Percentiles rank a stretch among this genome's conserved stretches.
phyloP scores from a whole-genome alignment of 768 basidiomycete species.

The Panaeolus cyanescens region DNA sequence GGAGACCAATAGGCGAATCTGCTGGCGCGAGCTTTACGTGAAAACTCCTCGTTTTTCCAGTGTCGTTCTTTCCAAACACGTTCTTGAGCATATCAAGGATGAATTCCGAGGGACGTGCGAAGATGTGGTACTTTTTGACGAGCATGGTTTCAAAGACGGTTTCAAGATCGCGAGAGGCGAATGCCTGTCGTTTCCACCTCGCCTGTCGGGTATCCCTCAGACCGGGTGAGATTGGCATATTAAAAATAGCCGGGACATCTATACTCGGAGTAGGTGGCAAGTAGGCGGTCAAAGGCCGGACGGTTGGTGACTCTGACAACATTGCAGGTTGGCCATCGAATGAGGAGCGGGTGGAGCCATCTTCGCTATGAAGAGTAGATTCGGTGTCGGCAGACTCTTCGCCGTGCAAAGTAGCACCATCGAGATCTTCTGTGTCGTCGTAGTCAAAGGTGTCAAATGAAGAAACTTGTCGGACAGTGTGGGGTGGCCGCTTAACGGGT shows the following conservation, averaged over 20 bases:
- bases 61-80: slow-evolving; percentile 53
- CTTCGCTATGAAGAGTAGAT: slow-evolving; percentile 25
- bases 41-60: slow-evolving; percentile 45
- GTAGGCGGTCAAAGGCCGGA: slow-evolving; percentile 10
- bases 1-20: slow-evolving; percentile 28
- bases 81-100: slow-evolving; percentile 44
- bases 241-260: slow-evolving; percentile 7
- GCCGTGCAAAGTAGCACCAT: slow-evolving; percentile 29
- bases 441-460: slow-evolving; percentile 20
- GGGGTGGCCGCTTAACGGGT: slow-evolving; percentile 1
- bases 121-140: slow-evolving; percentile 46
- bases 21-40: slow-evolving; percentile 61
- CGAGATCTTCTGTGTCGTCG: slow-evolving; percentile 20
- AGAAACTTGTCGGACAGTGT: slow-evolving; percentile 7
- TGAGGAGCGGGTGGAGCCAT: slow-evolving; percentile 15
- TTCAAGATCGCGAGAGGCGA: slow-evolving; percentile 52
- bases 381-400: slow-evolving; percentile 23
- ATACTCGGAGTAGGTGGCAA: slow-evolving; percentile 10
- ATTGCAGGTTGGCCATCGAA: slow-evolving; percentile 17
- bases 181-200: slow-evolving; percentile 43
- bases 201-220: slow-evolving; percentile 4
- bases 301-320: slow-evolving; percentile 18
- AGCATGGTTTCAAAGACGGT: slow-evolving; percentile 63
- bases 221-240: slow-evolving; percentile 11
- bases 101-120: slow-evolving; percentile 53